Base-by-base conservation (phyloP, 169 alveolate genomes). In the Hammondia hammondi region DNA sequence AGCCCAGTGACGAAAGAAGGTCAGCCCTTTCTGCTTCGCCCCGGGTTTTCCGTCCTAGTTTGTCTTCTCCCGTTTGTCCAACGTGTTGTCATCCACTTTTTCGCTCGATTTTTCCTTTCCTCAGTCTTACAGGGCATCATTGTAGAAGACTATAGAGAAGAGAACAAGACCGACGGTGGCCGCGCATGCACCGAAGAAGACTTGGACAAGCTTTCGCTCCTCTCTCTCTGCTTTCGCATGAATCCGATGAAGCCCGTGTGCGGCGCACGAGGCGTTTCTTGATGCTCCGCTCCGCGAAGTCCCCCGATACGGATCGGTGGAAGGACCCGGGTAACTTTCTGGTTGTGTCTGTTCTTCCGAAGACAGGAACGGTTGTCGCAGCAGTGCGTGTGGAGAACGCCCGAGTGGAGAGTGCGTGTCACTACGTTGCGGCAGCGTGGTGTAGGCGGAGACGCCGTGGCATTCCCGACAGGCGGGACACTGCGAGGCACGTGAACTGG, bases 151-250 rank as follows among this genome's bases (percentile, higher is more conserved):
- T 1, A 67, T 7, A 24, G 32, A 24, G 56, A 77, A 37, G 43
- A 77, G 87, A 77, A 77, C 87, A 19, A 77, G 56, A 19, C 45
- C 87, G 48, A 77, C 32, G 32, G 87, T 77, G 48, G 56, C 32
- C 56, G 87, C 48, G 87, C 87, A 77, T 17, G 87, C 87, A 24
- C 56, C 87, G 48, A 24, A 77, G 46, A 77, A 39, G 48, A 77
- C 29, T 32, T 77, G 87, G 10, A 77, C 56, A 17, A 77, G 56
- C 48, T 32, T 9, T 77, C 87, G 43, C 48, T 39, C 48, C 46
- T 77, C 56, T 39, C 48, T 32, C 87, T 77, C 87, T 32, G 48
- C 48, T 39, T 24, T 77, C 48, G 43, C 56, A 17, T 29, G 77
- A 27, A 27, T 21, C 35, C 77, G 77, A 27, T 32, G 77, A 27